phyloP scores from a whole-genome alignment of 2,329 filamentous ascomycete genomes.

The Pseudocercospora ulei region DNA sequence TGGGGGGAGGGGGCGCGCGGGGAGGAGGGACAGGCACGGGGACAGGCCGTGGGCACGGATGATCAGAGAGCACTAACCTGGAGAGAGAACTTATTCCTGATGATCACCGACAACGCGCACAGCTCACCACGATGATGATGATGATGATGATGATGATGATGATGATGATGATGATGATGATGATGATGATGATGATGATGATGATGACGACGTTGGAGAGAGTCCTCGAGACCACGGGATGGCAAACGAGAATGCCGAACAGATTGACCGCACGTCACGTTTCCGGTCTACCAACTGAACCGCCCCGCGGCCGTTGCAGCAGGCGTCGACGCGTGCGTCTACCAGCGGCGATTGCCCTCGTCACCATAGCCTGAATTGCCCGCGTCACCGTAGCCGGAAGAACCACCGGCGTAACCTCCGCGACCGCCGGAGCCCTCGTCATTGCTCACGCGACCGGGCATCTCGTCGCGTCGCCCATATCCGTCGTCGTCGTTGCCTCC shows the following conservation, averaged over 20 bases:
- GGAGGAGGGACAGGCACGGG: too few relatives aligned
- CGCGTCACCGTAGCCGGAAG: conserved; percentile 1
- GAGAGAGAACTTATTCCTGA: background rate
- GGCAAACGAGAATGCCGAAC: background rate
- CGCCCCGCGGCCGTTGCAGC: background rate
- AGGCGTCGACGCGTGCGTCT: background rate
- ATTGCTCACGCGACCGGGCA: conserved; percentile 20
- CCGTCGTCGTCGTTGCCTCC: conserved; percentile 12
- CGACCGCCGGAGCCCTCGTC: conserved; percentile 16
- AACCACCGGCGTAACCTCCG: conserved; percentile 14
- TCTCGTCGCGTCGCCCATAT: conserved; percentile 15
- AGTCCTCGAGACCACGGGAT: background rate
- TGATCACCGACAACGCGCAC: background rate
- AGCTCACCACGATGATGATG: background rate
- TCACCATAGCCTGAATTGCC: conserved; percentile 5
- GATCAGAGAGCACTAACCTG: background rate
- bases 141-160: background rate
- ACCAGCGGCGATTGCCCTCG: conserved; percentile 15
- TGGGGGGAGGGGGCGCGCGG: too few relatives aligned
- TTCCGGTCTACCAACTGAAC: background rate
- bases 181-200: background rate
- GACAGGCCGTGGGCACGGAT: background rate
- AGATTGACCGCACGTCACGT: background rate
- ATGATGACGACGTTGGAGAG: background rate
- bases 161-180: background rate